A percentile compares a stretch with the other conserved stretches of the same genome.
phyloP scores from a whole-genome alignment of 2,329 filamentous ascomycete species.

The Corinectria fuckeliana region DNA sequence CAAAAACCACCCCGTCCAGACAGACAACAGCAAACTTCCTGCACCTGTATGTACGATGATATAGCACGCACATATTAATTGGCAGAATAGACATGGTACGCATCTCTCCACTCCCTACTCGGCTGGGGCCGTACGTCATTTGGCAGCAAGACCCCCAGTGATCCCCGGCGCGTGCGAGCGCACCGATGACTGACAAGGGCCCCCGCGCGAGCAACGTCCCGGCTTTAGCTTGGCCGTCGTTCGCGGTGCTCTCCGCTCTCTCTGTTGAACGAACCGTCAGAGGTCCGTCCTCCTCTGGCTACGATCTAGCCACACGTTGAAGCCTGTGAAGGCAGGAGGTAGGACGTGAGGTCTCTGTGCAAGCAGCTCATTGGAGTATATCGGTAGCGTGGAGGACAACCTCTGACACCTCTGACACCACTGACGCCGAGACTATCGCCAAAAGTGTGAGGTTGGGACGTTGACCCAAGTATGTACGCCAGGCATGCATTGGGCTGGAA shows the following conservation, averaged over 20 bases:
- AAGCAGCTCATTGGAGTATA: too few species aligned
- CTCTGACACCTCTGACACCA: too few species aligned
- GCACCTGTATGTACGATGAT: slow-evolving; percentile 3
- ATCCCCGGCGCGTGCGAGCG: slow-evolving; percentile 21
- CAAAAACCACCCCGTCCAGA: neutral
- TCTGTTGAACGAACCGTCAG: neutral
- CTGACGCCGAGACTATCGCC: too few species aligned
- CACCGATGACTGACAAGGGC: slow-evolving; percentile 5
- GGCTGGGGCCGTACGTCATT: slow-evolving; percentile 36
- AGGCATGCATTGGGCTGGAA: neutral
- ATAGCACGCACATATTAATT: neutral
- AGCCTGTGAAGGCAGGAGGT: too few species aligned
- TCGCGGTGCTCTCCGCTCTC: slow-evolving; percentile 10
- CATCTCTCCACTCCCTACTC: slow-evolving; percentile 18
- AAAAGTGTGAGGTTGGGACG: neutral
- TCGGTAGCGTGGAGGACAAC: too few species aligned
- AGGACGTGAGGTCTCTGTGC: too few species aligned
- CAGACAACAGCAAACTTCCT: neutral
- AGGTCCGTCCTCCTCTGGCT: too few species aligned
- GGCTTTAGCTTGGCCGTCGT: neutral
- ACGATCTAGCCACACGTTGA: too few species aligned
- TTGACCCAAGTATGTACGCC: neutral
- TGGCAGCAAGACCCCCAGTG: slow-evolving; percentile 28
- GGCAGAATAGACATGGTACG: neutral
- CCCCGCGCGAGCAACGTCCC: too few species aligned